Percentiles rank a stretch among this genome's conserved stretches.
These are phyloP conservation scores for Xylariaceae sp. DNA, from an alignment of 2,329 filamentous ascomycete species.

Conservation along the genomic window DNA sequence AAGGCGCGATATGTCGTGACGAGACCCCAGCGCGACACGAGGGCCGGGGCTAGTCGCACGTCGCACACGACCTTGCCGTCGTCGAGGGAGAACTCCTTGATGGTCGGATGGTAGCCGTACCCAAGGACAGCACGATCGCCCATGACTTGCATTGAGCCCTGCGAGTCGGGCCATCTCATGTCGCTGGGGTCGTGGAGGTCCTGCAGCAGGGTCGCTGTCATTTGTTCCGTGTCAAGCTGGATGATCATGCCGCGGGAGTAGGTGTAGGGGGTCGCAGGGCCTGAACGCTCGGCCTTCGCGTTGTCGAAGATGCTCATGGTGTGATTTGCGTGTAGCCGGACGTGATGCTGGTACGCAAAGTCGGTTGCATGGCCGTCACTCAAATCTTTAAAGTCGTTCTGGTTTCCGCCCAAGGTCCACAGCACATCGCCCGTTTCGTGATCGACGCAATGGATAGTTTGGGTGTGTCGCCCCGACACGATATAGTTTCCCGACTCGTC, in stretches of 20 bases:
- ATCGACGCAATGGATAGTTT: conserved; percentile 26
- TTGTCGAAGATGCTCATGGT: conserved; percentile 36
- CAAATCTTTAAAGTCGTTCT: conserved; percentile 32
- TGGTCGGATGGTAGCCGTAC: conserved; percentile 48
- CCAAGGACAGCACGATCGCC: conserved; percentile 48
- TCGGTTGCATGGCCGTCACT: conserved; percentile 30
- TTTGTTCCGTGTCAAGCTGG: conserved; percentile 36
- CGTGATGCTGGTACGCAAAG: conserved; percentile 37
- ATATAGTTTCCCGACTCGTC: conserved; percentile 32
- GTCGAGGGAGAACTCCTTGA: conserved; percentile 42
- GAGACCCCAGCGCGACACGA: conserved; percentile 35
- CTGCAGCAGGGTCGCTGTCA: conserved; percentile 39
- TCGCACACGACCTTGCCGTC: conserved; percentile 49
- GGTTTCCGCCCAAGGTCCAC: conserved; percentile 33
- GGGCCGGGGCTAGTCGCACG: conserved; percentile 32
- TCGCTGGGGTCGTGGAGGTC: conserved; percentile 32
- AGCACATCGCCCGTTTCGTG: conserved; percentile 23
- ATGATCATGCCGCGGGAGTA: conserved; percentile 40
- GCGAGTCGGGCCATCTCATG: conserved; percentile 29
- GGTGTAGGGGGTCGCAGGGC: conserved; percentile 13
- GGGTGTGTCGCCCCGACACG: conserved; percentile 30
- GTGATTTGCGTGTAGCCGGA: conserved; percentile 25
- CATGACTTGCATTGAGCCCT: conserved; percentile 47
- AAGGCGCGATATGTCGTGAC: conserved; percentile 48
- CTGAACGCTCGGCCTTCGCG: conserved; percentile 19